These are phyloP conservation scores for Kalmusia sp. DNA, from an alignment of 2,329 filamentous ascomycete species.

Conservation along the genomic window DNA sequence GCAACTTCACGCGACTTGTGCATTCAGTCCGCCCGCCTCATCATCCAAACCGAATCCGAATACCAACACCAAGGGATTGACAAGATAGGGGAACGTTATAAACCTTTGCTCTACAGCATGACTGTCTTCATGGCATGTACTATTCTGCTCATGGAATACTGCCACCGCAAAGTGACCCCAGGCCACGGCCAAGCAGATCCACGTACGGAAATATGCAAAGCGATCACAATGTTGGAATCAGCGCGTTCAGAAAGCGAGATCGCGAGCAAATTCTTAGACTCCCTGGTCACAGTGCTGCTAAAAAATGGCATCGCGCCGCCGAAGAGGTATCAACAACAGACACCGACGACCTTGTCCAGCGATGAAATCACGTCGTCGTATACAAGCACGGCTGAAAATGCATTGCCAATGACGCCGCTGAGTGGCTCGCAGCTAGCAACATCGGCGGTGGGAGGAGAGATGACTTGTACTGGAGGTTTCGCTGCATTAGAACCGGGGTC, in stretches of 20 bases:
- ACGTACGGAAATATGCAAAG: slow-evolving; percentile 39
- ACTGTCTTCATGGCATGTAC: slow-evolving; percentile 47
- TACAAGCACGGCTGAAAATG: not conserved
- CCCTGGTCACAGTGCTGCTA: slow-evolving; percentile 37
- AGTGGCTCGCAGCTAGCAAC: not conserved
- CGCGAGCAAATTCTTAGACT: slow-evolving; percentile 38
- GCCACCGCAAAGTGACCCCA: slow-evolving; percentile 32
- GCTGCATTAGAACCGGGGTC: not conserved
- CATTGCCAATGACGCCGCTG: not conserved
- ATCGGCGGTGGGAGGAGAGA: not conserved
- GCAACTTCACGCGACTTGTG: slow-evolving; percentile 45
- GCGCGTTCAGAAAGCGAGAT: slow-evolving; percentile 37
- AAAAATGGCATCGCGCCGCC: slow-evolving; percentile 27
- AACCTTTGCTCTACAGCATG: slow-evolving; percentile 25
- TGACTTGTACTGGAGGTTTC: not conserved
- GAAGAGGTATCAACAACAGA: not conserved
- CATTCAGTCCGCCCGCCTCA: slow-evolving; percentile 40
- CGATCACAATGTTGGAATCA: slow-evolving; percentile 43
- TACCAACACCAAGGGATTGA: not conserved
- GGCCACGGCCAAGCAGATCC: slow-evolving; percentile 32
- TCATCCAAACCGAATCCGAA: slow-evolving; percentile 31
- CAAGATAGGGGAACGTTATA: slow-evolving; percentile 24
- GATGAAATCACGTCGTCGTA: not conserved
- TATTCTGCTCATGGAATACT: slow-evolving; percentile 49
- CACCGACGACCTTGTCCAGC: too few species aligned